Percentiles rank a stretch among this genome's conserved stretches.
These are phyloP conservation scores for Globisporangium nagaii DNA, from an alignment of 352 stramenopile species.

Conservation along the genomic window DNA sequence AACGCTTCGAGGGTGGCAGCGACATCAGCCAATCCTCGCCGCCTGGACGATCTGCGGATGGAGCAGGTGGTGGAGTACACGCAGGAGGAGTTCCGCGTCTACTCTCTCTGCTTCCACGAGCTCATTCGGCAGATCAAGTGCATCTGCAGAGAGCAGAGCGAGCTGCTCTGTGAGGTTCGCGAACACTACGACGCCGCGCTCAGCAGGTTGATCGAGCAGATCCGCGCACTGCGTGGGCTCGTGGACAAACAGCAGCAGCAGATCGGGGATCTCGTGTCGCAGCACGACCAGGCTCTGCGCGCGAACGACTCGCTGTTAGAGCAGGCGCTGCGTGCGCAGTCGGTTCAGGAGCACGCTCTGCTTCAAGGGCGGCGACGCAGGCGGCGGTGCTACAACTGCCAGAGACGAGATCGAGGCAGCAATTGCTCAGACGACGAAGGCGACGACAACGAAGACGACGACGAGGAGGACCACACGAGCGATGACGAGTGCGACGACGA, in stretches of 20 bases:
- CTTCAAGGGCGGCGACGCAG: not conserved
- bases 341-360: not conserved
- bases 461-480: constrained; percentile 15
- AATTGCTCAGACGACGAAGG: not conserved
- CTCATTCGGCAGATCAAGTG: constrained; percentile 67
- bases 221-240: constrained; percentile 13
- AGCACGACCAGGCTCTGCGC: constrained; percentile 10
- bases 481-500: constrained; percentile 15
- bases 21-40: not conserved
- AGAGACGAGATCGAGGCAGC: not conserved
- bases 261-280: constrained; percentile 8
- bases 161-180: constrained; percentile 55
- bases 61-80: constrained; percentile 33
- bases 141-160: constrained; percentile 75
- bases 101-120: constrained; percentile 75
- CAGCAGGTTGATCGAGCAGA: constrained; percentile 15
- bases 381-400: not conserved
- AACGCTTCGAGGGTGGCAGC: not conserved
- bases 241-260: constrained; percentile 24
- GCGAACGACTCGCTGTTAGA: constrained; percentile 21
- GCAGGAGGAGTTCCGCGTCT: constrained; percentile 49
- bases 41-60: not conserved
- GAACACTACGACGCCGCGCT: constrained; percentile 41
- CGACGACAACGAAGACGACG: not conserved
- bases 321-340: constrained; percentile 1